Evolutionary conservation across 768 basidiomycete genomes (phyloP), one percentile per base, ranked within the genome.

Genomic region (Coprinopsis strossmayeri): DNA sequence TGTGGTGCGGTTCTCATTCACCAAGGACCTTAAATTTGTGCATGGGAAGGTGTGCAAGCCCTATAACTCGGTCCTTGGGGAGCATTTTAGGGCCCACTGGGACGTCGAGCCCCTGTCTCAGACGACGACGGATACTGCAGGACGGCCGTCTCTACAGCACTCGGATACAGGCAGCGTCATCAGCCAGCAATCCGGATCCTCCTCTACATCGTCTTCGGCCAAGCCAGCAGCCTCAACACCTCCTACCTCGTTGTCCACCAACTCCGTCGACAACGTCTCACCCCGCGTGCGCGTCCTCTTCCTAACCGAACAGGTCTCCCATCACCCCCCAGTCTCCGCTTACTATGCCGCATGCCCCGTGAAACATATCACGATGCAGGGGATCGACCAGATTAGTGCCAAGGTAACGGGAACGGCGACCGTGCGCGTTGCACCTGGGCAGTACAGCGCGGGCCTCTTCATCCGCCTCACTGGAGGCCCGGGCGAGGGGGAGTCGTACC

Each of bases 21-120:
- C 90, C 42, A 96, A 96, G 62, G 92, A 97, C 59, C 83, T 96
- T 64, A 95, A 93, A 69, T 92, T 90, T 60, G 70, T 95, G 90
- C 82, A 89, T 50, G 91, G 91, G 20, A 91, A 91, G 66, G 80
- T 96, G 18, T 91, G 89, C 74, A 97, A 97, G 62, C 94, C 95
- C 0, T 87, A 90, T 70, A 91, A 87, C 65, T 86, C 85, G 1
- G 87, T 88, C 20, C 78, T 91, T 0, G 88, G 91, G 49, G 91
- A 93, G 63, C 86, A 91, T 65, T 93, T 93, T 67, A 84, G 88
- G 39, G 73, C 87, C 12, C 88, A 91, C 59, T 93, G 90, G 89
- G 87, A 87, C 53, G 73, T 92, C 13, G 62, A 79, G 9, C 87
- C 88, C 5, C 68, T 81, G 17, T 62, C 69, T 23, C 78, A 79